Evolutionary conservation across 2,329 filamentous ascomycete genomes (phyloP).

Genomic region (Neofusicoccum kwambonambiense): DNA sequence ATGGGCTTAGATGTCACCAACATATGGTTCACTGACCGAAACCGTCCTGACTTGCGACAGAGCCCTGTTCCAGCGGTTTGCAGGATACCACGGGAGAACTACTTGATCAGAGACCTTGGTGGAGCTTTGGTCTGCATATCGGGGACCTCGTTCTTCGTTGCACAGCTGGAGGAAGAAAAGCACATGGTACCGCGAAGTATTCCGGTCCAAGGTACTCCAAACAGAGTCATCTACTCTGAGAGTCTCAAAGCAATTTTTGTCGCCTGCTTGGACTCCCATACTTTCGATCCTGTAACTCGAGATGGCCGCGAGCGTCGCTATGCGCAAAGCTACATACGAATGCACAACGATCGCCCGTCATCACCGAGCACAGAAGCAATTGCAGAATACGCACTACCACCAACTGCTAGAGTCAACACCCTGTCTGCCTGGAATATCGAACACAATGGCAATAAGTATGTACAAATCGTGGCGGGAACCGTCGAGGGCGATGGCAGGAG

Average conservation of each 20-base stretch:
- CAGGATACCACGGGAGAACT: slow-evolving; percentile 34
- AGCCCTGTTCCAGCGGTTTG: slow-evolving; percentile 31
- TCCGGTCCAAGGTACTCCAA: slow-evolving; percentile 41
- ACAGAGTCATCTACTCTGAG: slow-evolving; percentile 43
- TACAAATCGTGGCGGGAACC: slow-evolving; percentile 63
- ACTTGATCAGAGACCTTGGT: slow-evolving; percentile 38
- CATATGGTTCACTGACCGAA: slow-evolving; percentile 38
- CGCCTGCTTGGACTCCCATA: background rate
- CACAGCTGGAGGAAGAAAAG: slow-evolving; percentile 44
- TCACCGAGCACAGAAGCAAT: background rate
- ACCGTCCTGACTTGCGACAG: slow-evolving; percentile 31
- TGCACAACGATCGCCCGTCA: background rate
- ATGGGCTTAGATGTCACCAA: slow-evolving; percentile 30
- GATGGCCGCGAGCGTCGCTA: slow-evolving; percentile 1
- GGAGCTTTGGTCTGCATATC: slow-evolving; percentile 50
- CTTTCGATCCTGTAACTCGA: background rate
- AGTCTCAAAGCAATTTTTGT: slow-evolving; percentile 9
- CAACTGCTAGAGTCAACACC: slow-evolving; percentile 59
- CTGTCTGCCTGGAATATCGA: slow-evolving; percentile 64
- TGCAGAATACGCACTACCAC: slow-evolving; percentile 56
- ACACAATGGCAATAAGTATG: slow-evolving; percentile 55
- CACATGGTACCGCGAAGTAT: slow-evolving; percentile 43
- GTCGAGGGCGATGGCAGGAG: slow-evolving; percentile 28
- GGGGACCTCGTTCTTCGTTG: slow-evolving; percentile 48
- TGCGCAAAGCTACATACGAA: slow-evolving; percentile 12